phyloP scores from a whole-genome alignment of 1,284 basidiomycete species.

The Sanghuangporus sanghuang region DNA sequence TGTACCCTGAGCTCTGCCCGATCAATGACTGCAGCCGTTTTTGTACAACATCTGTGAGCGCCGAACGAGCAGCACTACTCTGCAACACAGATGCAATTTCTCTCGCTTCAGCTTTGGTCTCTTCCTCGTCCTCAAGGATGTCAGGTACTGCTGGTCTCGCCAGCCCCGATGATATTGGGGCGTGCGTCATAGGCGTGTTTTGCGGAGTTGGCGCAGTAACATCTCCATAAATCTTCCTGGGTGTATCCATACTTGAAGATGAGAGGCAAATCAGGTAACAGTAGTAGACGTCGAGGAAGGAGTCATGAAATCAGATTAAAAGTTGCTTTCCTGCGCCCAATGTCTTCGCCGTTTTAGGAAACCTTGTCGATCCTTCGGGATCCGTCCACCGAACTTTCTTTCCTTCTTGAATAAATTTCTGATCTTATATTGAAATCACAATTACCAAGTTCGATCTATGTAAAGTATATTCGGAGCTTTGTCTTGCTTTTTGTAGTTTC shows the following conservation, averaged over 20 bases:
- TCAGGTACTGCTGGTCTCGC: conserved; percentile 66
- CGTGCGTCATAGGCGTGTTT: conserved; percentile 73
- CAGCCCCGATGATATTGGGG: conserved; percentile 61
- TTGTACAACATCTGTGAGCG: conserved; percentile 59
- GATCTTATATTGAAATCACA: no score
- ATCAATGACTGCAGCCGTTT: conserved; percentile 63
- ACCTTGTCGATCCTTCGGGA: no score
- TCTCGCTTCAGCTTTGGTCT: conserved; percentile 39
- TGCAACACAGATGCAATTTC: conserved; percentile 16
- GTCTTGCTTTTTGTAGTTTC: no score
- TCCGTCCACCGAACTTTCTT: no score
- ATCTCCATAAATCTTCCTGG: neutral
- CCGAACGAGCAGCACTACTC: conserved; percentile 35
- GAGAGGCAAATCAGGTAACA: neutral
- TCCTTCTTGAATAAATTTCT: no score
- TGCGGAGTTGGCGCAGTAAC: conserved; percentile 72
- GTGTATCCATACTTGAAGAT: neutral
- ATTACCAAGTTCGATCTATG: no score
- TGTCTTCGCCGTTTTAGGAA: no score
- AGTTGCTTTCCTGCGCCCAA: no score
- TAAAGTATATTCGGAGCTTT: no score
- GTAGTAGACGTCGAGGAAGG: neutral
- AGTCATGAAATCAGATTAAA: neutral
- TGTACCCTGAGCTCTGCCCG: conserved; percentile 80
- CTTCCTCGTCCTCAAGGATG: conserved; percentile 63